phyloP scores from a whole-genome alignment of 129 eudicot species.

The Heracleum sosnowskyi region DNA sequence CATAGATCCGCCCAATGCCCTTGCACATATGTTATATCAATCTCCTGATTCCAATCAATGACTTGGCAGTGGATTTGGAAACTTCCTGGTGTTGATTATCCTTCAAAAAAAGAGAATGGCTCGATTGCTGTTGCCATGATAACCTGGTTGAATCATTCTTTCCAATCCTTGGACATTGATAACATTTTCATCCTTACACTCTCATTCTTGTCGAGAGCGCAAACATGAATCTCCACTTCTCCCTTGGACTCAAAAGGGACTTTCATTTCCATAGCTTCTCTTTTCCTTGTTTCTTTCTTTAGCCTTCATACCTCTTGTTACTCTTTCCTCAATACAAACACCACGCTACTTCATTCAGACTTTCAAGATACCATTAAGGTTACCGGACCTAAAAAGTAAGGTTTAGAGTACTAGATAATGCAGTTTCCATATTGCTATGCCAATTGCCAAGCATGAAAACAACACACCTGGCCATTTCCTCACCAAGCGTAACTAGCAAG shows the following conservation, averaged over 20 bases:
- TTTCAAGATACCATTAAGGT: background rate
- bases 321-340: background rate
- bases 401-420: background rate
- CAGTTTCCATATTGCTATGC: background rate
- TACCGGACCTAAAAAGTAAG: background rate
- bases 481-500: background rate
- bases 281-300: slow-evolving; percentile 17
- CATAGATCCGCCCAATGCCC: no score
- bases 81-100: no score
- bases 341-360: background rate
- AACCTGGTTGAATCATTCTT: no score
- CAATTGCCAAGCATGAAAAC: background rate
- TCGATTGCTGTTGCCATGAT: slow-evolving; percentile 9
- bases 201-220: slow-evolving; percentile 34
- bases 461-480: background rate
- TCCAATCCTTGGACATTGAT: no score
- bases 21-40: no score
- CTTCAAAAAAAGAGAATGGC: slow-evolving; percentile 12
- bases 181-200: no score
- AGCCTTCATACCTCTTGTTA: background rate
- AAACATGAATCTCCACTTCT: slow-evolving; percentile 42
- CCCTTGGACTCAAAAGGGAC: slow-evolving; percentile 46
- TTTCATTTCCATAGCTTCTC: slow-evolving; percentile 59
- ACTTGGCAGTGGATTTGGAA: no score
- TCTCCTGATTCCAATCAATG: no score